Conservation (phyloP, 495 filamentous ascomycete genomes). For the Xylaria sp. region DNA sequence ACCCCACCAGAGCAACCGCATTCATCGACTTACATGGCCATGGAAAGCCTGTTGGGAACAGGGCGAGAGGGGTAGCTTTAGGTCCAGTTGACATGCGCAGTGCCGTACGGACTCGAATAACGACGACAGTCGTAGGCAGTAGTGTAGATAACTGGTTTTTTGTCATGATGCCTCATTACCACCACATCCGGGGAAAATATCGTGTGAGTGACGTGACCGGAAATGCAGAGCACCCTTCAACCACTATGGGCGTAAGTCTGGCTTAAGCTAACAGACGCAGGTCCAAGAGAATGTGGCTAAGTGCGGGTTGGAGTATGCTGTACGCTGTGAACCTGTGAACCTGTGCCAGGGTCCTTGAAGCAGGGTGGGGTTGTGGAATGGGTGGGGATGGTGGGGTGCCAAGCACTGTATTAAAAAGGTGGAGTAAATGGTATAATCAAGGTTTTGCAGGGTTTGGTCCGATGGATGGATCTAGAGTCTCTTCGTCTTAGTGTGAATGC, state of each 20-base stretch:
- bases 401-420: slow-evolving; percentile 7
- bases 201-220: slow-evolving; percentile 17
- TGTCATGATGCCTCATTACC: background rate
- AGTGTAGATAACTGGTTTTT: background rate
- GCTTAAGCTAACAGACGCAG: slow-evolving; percentile 17
- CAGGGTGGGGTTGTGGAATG: slow-evolving; percentile 13
- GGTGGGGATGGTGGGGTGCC: background rate
- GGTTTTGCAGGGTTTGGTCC: background rate
- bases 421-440: background rate
- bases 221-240: background rate
- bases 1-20: slow-evolving; percentile 24
- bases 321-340: too few relatives aligned
- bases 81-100: background rate
- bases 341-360: slow-evolving; percentile 23
- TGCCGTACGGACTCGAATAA: background rate
- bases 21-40: slow-evolving; percentile 27
- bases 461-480: slow-evolving; percentile 16
- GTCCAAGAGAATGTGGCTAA: slow-evolving; percentile 26
- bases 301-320: slow-evolving; percentile 5
- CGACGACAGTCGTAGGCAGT: background rate
- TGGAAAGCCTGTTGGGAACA: slow-evolving; percentile 8
- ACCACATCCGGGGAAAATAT: background rate
- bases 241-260: background rate
- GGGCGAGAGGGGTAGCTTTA: background rate
- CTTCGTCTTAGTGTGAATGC: slow-evolving; percentile 1